Conservation (phyloP, 257 asterid species). For the Nicotiana otophora region DNA sequence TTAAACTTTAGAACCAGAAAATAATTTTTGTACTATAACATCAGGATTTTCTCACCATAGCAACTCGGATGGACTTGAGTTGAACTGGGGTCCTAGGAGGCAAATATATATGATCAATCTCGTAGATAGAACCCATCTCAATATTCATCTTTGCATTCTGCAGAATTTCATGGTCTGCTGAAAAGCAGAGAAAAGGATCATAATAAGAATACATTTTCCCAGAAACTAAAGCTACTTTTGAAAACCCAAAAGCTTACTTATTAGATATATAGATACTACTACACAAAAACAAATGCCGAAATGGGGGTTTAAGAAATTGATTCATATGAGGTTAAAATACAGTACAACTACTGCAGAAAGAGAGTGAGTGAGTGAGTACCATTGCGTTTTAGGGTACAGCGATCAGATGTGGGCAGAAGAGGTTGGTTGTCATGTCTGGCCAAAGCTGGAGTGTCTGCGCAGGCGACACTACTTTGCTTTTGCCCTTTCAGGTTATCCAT, state of each 20-base stretch:
- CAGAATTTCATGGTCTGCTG: constrained; percentile 11
- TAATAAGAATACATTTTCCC: neutral
- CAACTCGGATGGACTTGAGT: constrained; percentile 69
- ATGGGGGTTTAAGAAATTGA: neutral
- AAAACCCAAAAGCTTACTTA: neutral
- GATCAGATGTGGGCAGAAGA: neutral
- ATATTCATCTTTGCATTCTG: constrained; percentile 14
- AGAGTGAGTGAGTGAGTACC: neutral
- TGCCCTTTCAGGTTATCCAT: constrained; percentile 12
- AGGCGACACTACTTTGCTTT: constrained; percentile 11
- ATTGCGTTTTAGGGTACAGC: constrained; percentile 17
- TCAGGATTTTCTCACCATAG: constrained; percentile 40
- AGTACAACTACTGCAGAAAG: neutral
- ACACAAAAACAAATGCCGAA: neutral
- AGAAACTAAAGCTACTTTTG: neutral
- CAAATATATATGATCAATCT: constrained; percentile 61
- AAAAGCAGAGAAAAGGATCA: neutral
- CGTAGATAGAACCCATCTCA: constrained; percentile 55
- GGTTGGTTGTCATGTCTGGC: constrained; percentile 20
- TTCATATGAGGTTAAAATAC: neutral
- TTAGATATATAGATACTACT: neutral
- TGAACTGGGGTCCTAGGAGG: constrained; percentile 70
- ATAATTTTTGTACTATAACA: neutral
- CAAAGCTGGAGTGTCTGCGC: constrained; percentile 16
- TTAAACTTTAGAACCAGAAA: neutral